Percentiles rank a stretch among this genome's conserved stretches.
Evolutionary conservation across 495 filamentous ascomycete species (phyloP).

Genomic region (Penicillium verhagenii): DNA sequence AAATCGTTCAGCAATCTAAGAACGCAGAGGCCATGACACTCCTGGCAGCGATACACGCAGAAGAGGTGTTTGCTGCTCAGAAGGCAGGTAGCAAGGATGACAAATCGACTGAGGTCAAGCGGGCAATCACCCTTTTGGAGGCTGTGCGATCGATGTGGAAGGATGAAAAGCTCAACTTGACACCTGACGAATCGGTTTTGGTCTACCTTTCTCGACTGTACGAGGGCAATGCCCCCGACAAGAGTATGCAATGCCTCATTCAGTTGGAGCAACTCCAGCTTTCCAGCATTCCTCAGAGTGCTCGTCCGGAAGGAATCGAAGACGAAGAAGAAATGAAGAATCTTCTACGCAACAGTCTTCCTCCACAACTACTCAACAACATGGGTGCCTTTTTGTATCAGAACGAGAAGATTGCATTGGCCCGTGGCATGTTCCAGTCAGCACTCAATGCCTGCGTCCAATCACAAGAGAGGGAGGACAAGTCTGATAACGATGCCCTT

Average conservation of each 20-base stretch:
- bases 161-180: conserved; percentile 75
- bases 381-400: conserved; percentile 95
- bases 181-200: conserved; percentile 81
- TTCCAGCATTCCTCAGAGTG: conserved; percentile 66
- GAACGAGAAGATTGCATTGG: conserved; percentile 72
- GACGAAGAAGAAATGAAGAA: conserved; percentile 57
- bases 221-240: conserved; percentile 79
- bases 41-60: conserved; percentile 84
- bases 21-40: conserved; percentile 89
- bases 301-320: conserved; percentile 65
- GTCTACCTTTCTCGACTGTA: conserved; percentile 90
- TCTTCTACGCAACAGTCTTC: conserved; percentile 67
- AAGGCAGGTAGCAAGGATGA: conserved; percentile 75
- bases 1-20: conserved; percentile 82
- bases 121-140: conserved; percentile 80
- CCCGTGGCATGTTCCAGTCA: conserved; percentile 84
- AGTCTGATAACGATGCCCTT: conserved; percentile 80
- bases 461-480: conserved; percentile 56
- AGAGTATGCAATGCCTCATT: conserved; percentile 83
- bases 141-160: conserved; percentile 87
- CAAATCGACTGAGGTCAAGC: conserved; percentile 75
- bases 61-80: conserved; percentile 85
- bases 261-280: conserved; percentile 87
- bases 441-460: conserved; percentile 83
- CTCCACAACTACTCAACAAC: conserved; percentile 92